phyloP scores from a whole-genome alignment of 441 rosid genomes.

The Syzygium malaccense region DNA sequence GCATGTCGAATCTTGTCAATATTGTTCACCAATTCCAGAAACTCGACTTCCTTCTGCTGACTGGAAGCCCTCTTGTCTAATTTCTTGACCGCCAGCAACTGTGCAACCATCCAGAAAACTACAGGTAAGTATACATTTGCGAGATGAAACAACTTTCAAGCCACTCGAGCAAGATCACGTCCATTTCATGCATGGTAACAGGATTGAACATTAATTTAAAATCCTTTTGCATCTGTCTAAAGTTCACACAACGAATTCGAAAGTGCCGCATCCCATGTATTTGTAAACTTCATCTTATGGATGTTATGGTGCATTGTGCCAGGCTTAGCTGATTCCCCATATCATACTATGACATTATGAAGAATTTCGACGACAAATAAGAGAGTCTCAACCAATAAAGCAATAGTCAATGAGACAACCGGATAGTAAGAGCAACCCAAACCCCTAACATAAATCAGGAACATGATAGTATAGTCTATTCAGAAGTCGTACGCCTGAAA shows the following conservation, averaged over 20 bases:
- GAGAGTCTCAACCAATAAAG: background rate
- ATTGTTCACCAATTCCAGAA: conserved; percentile 68
- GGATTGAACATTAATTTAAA: background rate
- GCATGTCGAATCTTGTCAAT: conserved; percentile 78
- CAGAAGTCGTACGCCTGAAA: background rate
- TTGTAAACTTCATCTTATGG: background rate
- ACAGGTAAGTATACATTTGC: background rate
- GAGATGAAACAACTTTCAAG: background rate
- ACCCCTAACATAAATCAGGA: background rate
- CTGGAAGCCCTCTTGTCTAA: conserved; percentile 58
- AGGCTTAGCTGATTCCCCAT: background rate
- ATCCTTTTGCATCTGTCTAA: background rate
- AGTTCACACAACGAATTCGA: background rate
- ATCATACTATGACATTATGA: background rate
- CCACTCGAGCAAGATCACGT: background rate
- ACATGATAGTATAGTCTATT: background rate
- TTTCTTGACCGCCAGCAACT: conserved; percentile 94
- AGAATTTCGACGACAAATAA: background rate
- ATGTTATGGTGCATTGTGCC: background rate
- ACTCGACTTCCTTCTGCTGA: conserved; percentile 69
- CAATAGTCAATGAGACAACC: background rate
- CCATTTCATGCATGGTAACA: background rate
- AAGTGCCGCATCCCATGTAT: background rate
- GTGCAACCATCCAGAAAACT: conserved; percentile 14
- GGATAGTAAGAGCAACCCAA: background rate